phyloP scores from a whole-genome alignment of 2,329 filamentous ascomycete genomes.

The Fonsecaea nubica region DNA sequence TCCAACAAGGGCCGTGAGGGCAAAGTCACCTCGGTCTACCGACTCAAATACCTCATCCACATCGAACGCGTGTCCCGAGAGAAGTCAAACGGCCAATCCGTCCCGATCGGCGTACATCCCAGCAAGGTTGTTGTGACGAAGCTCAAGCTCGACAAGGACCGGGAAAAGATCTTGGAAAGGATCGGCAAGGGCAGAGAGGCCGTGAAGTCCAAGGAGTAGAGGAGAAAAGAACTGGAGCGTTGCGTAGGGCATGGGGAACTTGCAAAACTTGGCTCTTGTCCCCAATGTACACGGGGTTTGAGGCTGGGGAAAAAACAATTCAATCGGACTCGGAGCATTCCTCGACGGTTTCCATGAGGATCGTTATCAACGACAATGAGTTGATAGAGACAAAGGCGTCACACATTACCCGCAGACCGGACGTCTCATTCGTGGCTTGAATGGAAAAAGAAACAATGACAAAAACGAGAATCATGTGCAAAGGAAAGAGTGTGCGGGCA shows the following conservation, averaged over 20 bases:
- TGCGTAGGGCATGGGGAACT: neutral
- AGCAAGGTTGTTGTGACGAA: conserved; percentile 99
- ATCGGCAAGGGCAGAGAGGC: conserved; percentile 56
- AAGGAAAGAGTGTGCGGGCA: conserved; percentile 1
- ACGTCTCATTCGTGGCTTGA: conserved; percentile 17
- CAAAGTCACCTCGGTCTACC: conserved; percentile 97
- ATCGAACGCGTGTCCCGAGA: conserved; percentile 95
- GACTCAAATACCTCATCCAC: conserved; percentile 97
- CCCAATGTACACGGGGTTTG: neutral
- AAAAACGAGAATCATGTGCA: conserved; percentile 1
- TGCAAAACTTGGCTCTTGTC: neutral
- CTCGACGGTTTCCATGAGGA: conserved; percentile 11
- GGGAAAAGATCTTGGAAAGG: conserved; percentile 57
- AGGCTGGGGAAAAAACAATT: neutral
- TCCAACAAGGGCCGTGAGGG: conserved; percentile 97
- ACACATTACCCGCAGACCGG: conserved; percentile 32
- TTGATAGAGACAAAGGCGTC: conserved; percentile 27
- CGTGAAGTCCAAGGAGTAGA: conserved; percentile 40
- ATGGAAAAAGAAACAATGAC: conserved; percentile 12
- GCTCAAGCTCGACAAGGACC: conserved; percentile 79
- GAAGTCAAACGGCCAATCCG: conserved; percentile 95
- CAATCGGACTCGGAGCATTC: conserved; percentile 7
- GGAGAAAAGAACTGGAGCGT: neutral
- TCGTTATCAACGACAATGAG: conserved; percentile 6
- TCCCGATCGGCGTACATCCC: conserved; percentile 91